These are phyloP conservation scores for Silene coronaria DNA, from an alignment of 179 eudicot genomes.

Conservation along the genomic window DNA sequence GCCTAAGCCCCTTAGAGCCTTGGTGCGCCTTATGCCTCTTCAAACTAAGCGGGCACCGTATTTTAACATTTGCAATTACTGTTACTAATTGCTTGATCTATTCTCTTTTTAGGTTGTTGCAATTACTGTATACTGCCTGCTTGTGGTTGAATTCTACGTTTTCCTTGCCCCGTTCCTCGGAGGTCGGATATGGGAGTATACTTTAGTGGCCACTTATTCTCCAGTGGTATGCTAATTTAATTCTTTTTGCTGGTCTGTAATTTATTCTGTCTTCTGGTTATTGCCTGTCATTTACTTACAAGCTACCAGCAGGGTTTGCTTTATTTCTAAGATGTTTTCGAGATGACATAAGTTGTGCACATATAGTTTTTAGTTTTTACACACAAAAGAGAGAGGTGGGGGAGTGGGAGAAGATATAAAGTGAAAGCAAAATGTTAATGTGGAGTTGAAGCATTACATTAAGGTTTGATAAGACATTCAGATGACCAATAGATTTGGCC, in stretches of 20 bases:
- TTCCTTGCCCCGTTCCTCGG: slow-evolving; percentile 96
- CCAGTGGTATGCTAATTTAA: slow-evolving; percentile 60
- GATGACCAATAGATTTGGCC: background rate
- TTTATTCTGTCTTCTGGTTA: background rate
- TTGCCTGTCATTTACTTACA: background rate
- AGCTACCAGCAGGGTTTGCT: background rate
- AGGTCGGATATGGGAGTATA: slow-evolving; percentile 77
- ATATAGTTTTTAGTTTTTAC: background rate
- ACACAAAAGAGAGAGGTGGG: background rate
- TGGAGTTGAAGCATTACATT: background rate
- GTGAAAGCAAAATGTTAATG: background rate
- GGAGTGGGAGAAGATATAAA: background rate
- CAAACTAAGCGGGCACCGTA: no score
- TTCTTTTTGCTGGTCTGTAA: background rate
- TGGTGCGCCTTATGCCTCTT: no score
- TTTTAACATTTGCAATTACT: background rate
- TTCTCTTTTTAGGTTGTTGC: slow-evolving; percentile 68
- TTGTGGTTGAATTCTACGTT: slow-evolving; percentile 89
- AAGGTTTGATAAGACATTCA: background rate
- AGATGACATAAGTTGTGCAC: background rate
- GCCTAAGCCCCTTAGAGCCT: no score
- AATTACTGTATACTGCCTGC: slow-evolving; percentile 84
- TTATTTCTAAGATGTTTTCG: background rate
- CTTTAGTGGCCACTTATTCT: slow-evolving; percentile 59
- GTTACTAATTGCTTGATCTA: slow-evolving; percentile 22